Conservation (phyloP, 2,329 filamentous ascomycete species). For the Fusarium napiforme region DNA sequence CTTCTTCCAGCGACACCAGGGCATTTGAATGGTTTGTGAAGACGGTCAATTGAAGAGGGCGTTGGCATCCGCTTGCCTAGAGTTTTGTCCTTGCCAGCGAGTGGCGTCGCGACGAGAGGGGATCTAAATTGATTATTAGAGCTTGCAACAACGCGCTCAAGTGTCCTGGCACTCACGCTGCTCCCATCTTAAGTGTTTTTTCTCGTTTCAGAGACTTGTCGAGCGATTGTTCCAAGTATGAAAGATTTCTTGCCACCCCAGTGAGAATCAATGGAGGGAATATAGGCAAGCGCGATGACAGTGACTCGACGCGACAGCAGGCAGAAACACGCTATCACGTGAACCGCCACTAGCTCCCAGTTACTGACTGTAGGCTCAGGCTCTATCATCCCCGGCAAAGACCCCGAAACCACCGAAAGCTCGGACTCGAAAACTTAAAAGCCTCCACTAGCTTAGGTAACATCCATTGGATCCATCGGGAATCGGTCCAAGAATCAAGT, state of each 20-base stretch:
- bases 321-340: constrained; percentile 46
- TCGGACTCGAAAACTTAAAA: not conserved
- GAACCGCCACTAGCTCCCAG: not conserved
- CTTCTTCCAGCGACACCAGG: constrained; percentile 80
- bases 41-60: constrained; percentile 42
- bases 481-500: constrained; percentile 5
- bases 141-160: not conserved
- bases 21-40: constrained; percentile 86
- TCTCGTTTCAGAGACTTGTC: not conserved
- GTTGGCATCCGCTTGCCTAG: constrained; percentile 34
- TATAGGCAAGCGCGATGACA: constrained; percentile 33
- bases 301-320: constrained; percentile 38
- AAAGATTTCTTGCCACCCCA: constrained; percentile 24
- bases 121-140: constrained; percentile 26
- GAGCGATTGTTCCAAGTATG: constrained; percentile 1
- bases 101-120: constrained; percentile 35
- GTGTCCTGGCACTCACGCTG: constrained; percentile 15
- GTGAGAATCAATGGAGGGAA: constrained; percentile 10
- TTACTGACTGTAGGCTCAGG: no score
- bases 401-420: constrained; percentile 21
- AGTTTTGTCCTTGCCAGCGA: constrained; percentile 34
- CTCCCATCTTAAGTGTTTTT: constrained; percentile 16
- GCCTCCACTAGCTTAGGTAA: constrained; percentile 43
- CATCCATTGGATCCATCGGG: not conserved
- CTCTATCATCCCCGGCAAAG: not conserved